phyloP scores from a whole-genome alignment of 2,329 filamentous ascomycete genomes.

The Penicillium sp. region DNA sequence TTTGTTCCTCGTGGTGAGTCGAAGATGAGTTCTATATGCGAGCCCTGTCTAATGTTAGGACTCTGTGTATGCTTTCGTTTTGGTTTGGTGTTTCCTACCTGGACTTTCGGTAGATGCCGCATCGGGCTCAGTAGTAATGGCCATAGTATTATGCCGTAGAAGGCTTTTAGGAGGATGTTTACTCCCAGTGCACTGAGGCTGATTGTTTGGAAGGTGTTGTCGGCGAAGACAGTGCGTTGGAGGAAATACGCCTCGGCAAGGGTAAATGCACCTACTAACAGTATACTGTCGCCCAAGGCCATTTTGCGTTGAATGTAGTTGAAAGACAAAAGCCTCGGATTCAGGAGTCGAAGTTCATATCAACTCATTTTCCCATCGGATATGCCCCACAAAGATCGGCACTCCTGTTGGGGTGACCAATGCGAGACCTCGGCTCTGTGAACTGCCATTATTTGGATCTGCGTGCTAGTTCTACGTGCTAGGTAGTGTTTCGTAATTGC shows the following conservation, averaged over 20 bases:
- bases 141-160: slow-evolving; percentile 48
- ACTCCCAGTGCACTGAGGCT: slow-evolving; percentile 21
- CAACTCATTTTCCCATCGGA: background rate
- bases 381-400: slow-evolving; percentile 1
- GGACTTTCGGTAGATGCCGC: too few species aligned
- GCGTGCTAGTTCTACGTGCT: background rate
- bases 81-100: too few species aligned
- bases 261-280: slow-evolving; percentile 20
- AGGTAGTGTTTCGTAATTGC: background rate
- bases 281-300: slow-evolving; percentile 1
- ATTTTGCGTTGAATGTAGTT: background rate
- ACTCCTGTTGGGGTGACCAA: slow-evolving; percentile 4
- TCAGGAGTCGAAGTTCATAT: background rate
- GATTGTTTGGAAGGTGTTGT: slow-evolving; percentile 26
- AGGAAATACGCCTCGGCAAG: slow-evolving; percentile 31
- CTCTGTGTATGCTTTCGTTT: too few species aligned
- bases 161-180: slow-evolving; percentile 24
- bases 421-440: slow-evolving; percentile 6
- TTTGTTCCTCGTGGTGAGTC: too few species aligned
- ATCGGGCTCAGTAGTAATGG: too few species aligned
- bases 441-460: background rate
- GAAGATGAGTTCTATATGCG: too few species aligned
- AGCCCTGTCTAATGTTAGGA: too few species aligned
- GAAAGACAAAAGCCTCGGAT: background rate
- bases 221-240: slow-evolving; percentile 26